phyloP scores from a whole-genome alignment of 345 rosid genomes.

The Erodium maritimum region DNA sequence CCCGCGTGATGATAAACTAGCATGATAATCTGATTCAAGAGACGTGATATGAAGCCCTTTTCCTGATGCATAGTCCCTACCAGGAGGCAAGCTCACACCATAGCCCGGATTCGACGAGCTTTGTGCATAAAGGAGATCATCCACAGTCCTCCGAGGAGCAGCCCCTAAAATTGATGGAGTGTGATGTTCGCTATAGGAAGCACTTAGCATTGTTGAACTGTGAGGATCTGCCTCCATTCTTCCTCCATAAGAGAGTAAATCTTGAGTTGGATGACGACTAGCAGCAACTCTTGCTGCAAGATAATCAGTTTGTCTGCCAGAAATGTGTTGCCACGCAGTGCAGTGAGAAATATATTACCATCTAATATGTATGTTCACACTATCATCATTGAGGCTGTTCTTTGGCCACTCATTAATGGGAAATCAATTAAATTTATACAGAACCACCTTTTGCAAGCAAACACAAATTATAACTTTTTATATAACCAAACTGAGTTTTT shows the following conservation, averaged over 20 bases:
- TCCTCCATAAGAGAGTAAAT: conserved; percentile 64
- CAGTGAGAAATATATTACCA: conserved; percentile 8
- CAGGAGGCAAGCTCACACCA: conserved; percentile 98
- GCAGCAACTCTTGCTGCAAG: conserved; percentile 58
- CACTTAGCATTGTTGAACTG: conserved; percentile 42
- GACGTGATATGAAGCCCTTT: conserved; percentile 68
- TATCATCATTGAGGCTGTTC: background rate
- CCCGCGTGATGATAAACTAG: conserved; percentile 38
- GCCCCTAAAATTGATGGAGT: conserved; percentile 84
- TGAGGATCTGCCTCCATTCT: conserved; percentile 68
- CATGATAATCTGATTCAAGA: conserved; percentile 55
- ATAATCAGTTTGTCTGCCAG: conserved; percentile 33
- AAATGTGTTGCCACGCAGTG: conserved; percentile 75
- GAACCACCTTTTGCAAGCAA: background rate
- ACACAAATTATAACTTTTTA: background rate
- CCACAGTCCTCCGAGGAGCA: conserved; percentile 70
- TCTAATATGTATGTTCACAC: conserved; percentile 4
- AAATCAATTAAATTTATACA: background rate
- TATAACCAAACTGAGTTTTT: background rate
- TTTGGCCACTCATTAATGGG: background rate
- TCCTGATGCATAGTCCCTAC: conserved; percentile 83
- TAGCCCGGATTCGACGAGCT: conserved; percentile 85
- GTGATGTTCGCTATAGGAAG: conserved; percentile 61
- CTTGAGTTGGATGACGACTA: conserved; percentile 61
- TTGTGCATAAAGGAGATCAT: conserved; percentile 58